Base-by-base conservation (phyloP, 2,329 filamentous ascomycete species). In the Aspergillus clavatus region DNA sequence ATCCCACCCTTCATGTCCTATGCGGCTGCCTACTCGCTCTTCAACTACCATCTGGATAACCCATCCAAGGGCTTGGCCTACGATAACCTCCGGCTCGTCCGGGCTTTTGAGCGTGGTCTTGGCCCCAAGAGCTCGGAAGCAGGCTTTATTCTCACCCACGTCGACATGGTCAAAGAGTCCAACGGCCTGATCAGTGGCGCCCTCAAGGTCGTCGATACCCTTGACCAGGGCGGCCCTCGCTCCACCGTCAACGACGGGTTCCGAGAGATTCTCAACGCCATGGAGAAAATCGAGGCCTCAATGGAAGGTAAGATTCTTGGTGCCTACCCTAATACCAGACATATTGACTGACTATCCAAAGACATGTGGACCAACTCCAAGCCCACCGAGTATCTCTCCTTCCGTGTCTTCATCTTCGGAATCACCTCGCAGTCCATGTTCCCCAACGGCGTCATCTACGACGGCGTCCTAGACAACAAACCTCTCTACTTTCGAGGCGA, bases 371-470 rank as follows among this genome's bases (percentile, higher is more conserved):
- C 78, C 48, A 87, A 89, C 67, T 93, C 87, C 45, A 86, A 87
- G 57, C 90, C 90, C 2, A 77, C 79, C 14, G 81, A 89, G 55
- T 96, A 96, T 72, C 88, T 86, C 47, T 85, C 81, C 56, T 96
- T 95, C 80, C 86, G 90, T 31, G 95, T 91, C 8, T 96, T 96
- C 74, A 96, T 96, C 72, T 95, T 95, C 62, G 91, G 91, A 57
- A 95, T 96, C 69, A 94, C 89, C 1, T 86, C 81, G 38, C 90
- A 96, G 70, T 84, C 82, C 59, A 95, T 96, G 89, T 96, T 96
- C 69, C 90, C 90, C 7, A 75, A 90, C 52, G 91, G 91, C 7
- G 91, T 96, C 6, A 71, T 95, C 38, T 96, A 96, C 66, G 86
- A 94, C 65, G 89, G 89, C 7, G 80, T 91, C 49, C 84, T 84